Evolutionary conservation across 108 stramenopile species (phyloP).

Genomic region (Nitzschia sp.): DNA sequence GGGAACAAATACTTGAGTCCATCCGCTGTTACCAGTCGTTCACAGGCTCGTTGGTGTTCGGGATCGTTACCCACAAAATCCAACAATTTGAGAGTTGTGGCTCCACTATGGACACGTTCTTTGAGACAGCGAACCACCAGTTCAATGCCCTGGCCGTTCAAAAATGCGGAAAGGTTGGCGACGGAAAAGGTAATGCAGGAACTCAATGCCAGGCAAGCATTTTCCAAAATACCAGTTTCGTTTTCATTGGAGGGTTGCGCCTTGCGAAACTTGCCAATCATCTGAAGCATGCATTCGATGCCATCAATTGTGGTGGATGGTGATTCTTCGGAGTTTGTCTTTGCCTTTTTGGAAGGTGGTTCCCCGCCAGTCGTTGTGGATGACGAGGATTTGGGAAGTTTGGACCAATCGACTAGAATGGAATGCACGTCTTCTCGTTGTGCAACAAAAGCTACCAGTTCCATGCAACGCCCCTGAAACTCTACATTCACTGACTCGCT

Average conservation of each 20-base stretch:
- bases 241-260: conserved; percentile 62
- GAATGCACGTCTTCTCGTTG: conserved; percentile 60
- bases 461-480: conserved; percentile 31
- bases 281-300: conserved; percentile 65
- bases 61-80: conserved; percentile 52
- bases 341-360: conserved; percentile 26
- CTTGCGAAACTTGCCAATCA: conserved; percentile 61
- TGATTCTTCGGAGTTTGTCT: conserved; percentile 3
- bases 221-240: conserved; percentile 77
- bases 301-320: conserved; percentile 45
- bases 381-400: conserved; percentile 18
- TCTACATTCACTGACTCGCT: conserved; percentile 21
- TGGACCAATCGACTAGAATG: conserved; percentile 41
- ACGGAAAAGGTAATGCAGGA: conserved; percentile 57
- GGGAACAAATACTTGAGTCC: conserved; percentile 76
- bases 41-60: conserved; percentile 44
- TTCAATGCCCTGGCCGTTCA: conserved; percentile 73
- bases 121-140: conserved; percentile 74
- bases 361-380: conserved; percentile 26
- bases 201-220: conserved; percentile 51
- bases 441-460: conserved; percentile 61
- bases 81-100: conserved; percentile 55
- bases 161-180: conserved; percentile 59
- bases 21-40: conserved; percentile 61
- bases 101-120: conserved; percentile 75